phyloP scores from a whole-genome alignment of 352 stramenopile genomes.

The Phytophthora syringae region DNA sequence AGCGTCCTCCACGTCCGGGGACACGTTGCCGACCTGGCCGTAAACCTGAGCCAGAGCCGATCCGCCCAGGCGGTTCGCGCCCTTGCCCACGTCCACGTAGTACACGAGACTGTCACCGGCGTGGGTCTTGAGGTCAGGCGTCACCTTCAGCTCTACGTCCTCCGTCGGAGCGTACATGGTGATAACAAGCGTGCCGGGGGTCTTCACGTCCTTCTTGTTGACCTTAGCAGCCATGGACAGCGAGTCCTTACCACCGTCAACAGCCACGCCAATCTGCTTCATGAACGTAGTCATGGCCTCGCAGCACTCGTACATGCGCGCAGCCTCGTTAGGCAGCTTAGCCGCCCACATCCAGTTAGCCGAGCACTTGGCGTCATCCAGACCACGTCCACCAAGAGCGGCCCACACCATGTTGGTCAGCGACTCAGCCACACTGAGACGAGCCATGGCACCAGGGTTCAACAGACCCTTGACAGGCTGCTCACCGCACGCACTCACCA shows the following conservation, averaged over 20 bases:
- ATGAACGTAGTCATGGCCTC: constrained; percentile 96
- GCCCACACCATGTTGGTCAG: constrained; percentile 99
- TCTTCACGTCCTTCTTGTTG: constrained; percentile 96
- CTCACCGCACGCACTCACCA: constrained; percentile 97
- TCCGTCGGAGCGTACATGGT: constrained; percentile 98
- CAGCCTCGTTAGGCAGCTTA: constrained; percentile 98
- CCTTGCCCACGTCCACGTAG: constrained; percentile 95
- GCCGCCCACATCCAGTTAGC: constrained; percentile 99
- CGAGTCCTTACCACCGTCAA: constrained; percentile 99
- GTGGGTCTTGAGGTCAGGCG: constrained; percentile 96
- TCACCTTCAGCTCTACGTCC: constrained; percentile 97
- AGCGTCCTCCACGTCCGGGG: constrained; percentile 95
- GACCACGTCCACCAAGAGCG: constrained; percentile 83
- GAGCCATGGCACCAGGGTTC: constrained; percentile 95
- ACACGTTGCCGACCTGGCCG: constrained; percentile 84
- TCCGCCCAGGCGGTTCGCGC: constrained; percentile 93
- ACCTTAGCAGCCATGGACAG: constrained; percentile 98
- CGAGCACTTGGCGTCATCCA: constrained; percentile 98
- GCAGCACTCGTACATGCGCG: constrained; percentile 99
- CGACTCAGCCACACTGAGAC: constrained; percentile 96
- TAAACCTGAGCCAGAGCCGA: constrained; percentile 96
- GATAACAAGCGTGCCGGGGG: constrained; percentile 97
- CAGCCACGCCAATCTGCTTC: constrained; percentile 94
- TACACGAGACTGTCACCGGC: constrained; percentile 87
- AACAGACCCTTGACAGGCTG: constrained; percentile 98